Evolutionary conservation across 345 rosid genomes (phyloP), one percentile per base, ranked within the genome.

Genomic region (Syzygium grande): DNA sequence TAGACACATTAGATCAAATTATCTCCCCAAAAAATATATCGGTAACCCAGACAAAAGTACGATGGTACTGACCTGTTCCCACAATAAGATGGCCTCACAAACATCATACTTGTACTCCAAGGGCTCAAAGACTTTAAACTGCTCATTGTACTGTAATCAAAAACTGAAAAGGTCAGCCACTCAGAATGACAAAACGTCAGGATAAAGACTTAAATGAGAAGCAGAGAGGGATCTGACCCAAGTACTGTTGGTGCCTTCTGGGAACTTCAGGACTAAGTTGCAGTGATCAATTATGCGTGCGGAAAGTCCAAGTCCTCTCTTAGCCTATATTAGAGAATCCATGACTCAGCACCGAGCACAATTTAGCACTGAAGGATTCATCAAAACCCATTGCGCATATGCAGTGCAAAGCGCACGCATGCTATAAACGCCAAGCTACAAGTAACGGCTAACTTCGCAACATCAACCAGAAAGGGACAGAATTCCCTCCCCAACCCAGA

Each of bases 171-270:
- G 86, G 1, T 56, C 59, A 52, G 63, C 54, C 27, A n/a, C 46
- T 51, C 86, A 54, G 56, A 41, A 52, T 17, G 13, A 46, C 43
- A 19, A 84, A n/a, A 34, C 63, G 14, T 51, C 22, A 52, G 49
- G 25, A 0, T 29, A 15, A 51, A 30, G 51, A 61, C 56, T 53
- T 79, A 49, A 63, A 51, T 49, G 38, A 86, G 84, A 78, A 34
- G 85, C 59, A 84, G 84, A 73, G 79, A 89, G 86, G 34, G 49
- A 84, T 53, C 92, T 84, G 58, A 98, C 99, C 99, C 99, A 96
- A 85, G 98, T 94, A 92, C 99, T 98, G 91, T 98, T 96, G 77
- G 98, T 98, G 93, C 98, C 98, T 87, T 91, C 84, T 52, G 99
- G 99, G 88, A 98, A 98, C 93, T 95, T 95, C 55, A 98, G 98